These are phyloP conservation scores for Puccinia triticina DNA, from an alignment of 1,284 basidiomycete genomes.

Conservation along the genomic window DNA sequence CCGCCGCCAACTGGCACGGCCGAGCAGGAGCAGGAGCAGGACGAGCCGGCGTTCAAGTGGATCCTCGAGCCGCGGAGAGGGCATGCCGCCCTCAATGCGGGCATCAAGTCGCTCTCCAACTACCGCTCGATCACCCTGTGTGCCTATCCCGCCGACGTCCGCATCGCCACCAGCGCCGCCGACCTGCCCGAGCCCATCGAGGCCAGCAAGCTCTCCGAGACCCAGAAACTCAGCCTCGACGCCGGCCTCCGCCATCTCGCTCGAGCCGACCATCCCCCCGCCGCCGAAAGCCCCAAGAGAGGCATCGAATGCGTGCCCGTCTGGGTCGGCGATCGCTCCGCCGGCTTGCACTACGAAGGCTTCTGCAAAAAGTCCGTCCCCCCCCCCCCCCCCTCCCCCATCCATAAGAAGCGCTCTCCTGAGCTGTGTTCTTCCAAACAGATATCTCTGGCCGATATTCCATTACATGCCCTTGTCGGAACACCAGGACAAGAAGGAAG, in stretches of 20 bases:
- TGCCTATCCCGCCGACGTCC: constrained; percentile 89
- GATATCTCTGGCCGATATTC: constrained; percentile 95
- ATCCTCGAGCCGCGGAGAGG: constrained; percentile 78
- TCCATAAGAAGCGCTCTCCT: background rate
- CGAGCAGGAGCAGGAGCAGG: background rate
- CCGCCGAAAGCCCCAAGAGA: constrained; percentile 62
- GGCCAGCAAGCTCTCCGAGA: constrained; percentile 60
- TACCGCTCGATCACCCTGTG: constrained; percentile 88
- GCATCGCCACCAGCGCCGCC: constrained; percentile 59
- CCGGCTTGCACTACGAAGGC: constrained; percentile 85
- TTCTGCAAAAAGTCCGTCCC: constrained; percentile 93
- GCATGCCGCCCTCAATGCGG: constrained; percentile 92
- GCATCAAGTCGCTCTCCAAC: constrained; percentile 78
- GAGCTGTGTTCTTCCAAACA: constrained; percentile 33
- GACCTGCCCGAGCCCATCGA: constrained; percentile 50
- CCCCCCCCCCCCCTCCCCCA: background rate
- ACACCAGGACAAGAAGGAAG: constrained; percentile 69
- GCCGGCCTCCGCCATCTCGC: constrained; percentile 57
- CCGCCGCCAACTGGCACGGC: background rate
- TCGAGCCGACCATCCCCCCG: background rate
- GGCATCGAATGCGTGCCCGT: constrained; percentile 76
- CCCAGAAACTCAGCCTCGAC: constrained; percentile 68
- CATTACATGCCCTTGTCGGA: constrained; percentile 76
- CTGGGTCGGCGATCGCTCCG: constrained; percentile 86
- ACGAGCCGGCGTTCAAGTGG: constrained; percentile 66